Base-by-base conservation (phyloP, 306 rosid genomes). In the Quercus robur region DNA sequence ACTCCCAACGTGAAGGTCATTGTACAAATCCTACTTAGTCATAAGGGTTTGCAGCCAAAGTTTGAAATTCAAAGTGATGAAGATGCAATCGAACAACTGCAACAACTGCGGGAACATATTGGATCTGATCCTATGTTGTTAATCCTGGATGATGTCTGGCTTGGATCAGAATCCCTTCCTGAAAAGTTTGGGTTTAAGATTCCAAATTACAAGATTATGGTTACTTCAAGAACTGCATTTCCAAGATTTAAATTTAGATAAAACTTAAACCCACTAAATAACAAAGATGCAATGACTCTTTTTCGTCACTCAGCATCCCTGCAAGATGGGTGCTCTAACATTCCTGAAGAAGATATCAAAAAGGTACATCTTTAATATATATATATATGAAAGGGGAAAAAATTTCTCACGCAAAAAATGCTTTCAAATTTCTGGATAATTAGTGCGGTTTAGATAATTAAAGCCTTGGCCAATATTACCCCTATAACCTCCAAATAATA, bases 71-170 rank as follows among this genome's bases (percentile, higher is more conserved):
- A 44, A 58, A 84, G 25, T 4, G 86, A 88, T 55, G 94, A 85
- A 64, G 83, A 49, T 51, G 87, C 89, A 56, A 57, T 56, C 6
- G 55, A 77, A 77, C 26, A 71, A 51, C 73, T 91, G 62, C 84
- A 58, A 70, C 21, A 64, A 31, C 38, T 87, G 75, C 54, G 82
- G 54, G 72, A 18, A 33, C 23, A 67, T 67, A 73, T 64, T 41
- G 79, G 79, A 68, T 18, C 55, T 41, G 61, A 75, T 46, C 85
- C 82, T 58, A 7, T 86, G 30, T 26, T 91, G 80, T 55, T 87
- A 77, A 90, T 91, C 5, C 64, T 89, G 35, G 96, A 92, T 79
- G 94, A 92, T 41, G 92, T 90, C 77, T 88, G 94, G 94, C 73
- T 73, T 3, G 90, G 78, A 21, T 84, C 97, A 33, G 92, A 84